These are phyloP conservation scores for Solanum tarijense DNA, from an alignment of 257 asterid genomes.

Conservation along the genomic window DNA sequence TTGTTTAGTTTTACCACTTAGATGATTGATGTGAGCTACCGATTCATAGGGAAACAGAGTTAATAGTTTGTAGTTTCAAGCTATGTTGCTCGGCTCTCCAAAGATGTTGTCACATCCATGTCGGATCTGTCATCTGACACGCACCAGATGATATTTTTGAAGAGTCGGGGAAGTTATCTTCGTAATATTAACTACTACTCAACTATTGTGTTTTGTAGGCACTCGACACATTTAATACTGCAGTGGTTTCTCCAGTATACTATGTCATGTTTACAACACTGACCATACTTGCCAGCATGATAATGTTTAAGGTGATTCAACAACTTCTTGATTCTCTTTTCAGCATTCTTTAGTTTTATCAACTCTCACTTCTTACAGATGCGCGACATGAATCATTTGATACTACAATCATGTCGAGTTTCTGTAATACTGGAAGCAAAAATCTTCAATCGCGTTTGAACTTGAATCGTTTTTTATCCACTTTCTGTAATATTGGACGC, in stretches of 20 bases:
- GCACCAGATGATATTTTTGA: background rate
- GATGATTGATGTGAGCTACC: background rate
- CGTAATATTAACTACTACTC: background rate
- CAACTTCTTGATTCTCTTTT: background rate
- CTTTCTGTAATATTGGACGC: background rate
- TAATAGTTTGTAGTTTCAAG: background rate
- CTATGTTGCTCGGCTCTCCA: background rate
- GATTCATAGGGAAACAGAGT: background rate
- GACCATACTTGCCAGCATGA: conserved; percentile 30
- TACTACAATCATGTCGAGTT: background rate
- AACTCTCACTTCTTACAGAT: background rate
- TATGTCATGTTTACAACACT: conserved; percentile 34
- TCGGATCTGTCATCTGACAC: background rate
- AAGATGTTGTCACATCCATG: background rate
- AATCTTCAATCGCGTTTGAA: background rate
- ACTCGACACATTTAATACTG: conserved; percentile 24
- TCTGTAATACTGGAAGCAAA: background rate
- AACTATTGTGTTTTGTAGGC: conserved; percentile 11
- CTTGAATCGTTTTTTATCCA: background rate
- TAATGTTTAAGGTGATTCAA: conserved; percentile 29
- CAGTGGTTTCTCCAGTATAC: conserved; percentile 30
- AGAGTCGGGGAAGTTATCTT: background rate
- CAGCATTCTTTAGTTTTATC: background rate
- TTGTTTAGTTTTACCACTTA: background rate
- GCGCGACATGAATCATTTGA: background rate